Evolutionary conservation across 257 asterid species (phyloP).

Genomic region (Solanum arcanum): DNA sequence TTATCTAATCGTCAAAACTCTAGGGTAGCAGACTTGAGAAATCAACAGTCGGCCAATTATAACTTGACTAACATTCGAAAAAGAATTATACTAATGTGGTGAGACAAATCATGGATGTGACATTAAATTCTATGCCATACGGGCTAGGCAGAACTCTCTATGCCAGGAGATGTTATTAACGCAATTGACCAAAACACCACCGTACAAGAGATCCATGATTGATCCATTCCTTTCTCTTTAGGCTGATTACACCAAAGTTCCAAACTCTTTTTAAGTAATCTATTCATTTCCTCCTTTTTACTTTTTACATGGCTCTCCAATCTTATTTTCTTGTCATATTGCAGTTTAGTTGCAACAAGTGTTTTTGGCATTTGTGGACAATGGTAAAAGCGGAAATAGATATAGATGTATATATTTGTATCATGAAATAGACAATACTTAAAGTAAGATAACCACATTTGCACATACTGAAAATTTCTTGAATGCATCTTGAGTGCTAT

Average conservation of each 20-base stretch:
- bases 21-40: too few relatives aligned
- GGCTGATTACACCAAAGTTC: too few relatives aligned
- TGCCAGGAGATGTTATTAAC: not conserved
- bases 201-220: not conserved
- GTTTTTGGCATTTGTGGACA: not conserved
- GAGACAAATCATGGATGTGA: not conserved
- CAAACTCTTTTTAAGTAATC: not conserved
- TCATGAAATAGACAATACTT: not conserved
- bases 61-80: too few relatives aligned
- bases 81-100: not conserved
- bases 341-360: not conserved
- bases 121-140: not conserved
- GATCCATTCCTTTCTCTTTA: too few relatives aligned
- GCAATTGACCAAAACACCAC: not conserved
- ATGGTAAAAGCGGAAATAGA: not conserved
- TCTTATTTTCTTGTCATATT: not conserved
- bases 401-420: not conserved
- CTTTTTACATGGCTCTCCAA: not conserved
- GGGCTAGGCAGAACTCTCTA: not conserved
- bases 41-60: too few relatives aligned
- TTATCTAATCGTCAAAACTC: too few relatives aligned
- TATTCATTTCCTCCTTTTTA: not conserved
- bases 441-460: not conserved
- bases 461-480: not conserved
- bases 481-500: not conserved